Evolutionary conservation across 106 monocot genomes (phyloP).

Genomic region (Acorus gramineus): DNA sequence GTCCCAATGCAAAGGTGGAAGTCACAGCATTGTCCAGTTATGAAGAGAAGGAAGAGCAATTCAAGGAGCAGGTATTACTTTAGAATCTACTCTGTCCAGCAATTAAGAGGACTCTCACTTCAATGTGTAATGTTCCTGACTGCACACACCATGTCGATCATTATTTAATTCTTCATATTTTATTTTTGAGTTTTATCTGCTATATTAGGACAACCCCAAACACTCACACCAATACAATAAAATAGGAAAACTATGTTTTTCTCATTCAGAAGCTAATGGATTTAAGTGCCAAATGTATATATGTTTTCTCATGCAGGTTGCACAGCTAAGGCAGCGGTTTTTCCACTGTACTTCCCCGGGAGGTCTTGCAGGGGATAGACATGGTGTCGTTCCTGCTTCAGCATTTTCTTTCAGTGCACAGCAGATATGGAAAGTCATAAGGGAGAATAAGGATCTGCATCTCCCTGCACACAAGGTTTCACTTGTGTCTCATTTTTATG

Average conservation of each 20-base stretch:
- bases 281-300: too few relatives aligned
- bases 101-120: too few relatives aligned
- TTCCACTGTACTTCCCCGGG: constrained; percentile 39
- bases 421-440: constrained; percentile 49
- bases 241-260: too few relatives aligned
- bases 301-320: constrained; percentile 22
- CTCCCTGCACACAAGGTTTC: constrained; percentile 55
- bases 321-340: constrained; percentile 38
- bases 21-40: constrained; percentile 56
- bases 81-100: too few relatives aligned
- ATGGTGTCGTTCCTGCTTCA: constrained; percentile 47
- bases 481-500: background rate
- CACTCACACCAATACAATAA: too few relatives aligned
- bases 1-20: constrained; percentile 32
- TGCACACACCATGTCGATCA: too few relatives aligned
- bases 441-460: constrained; percentile 45
- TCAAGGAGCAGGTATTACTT: constrained; percentile 27
- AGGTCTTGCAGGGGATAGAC: constrained; percentile 46
- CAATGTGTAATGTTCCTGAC: too few relatives aligned
- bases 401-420: constrained; percentile 44
- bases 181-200: too few relatives aligned
- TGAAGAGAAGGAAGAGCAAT: constrained; percentile 47
- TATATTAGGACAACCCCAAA: too few relatives aligned
- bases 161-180: too few relatives aligned
- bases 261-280: too few relatives aligned